These are phyloP conservation scores for Anaeramoeba ignava DNA, from an alignment of 78 protist species.

Conservation along the genomic window DNA sequence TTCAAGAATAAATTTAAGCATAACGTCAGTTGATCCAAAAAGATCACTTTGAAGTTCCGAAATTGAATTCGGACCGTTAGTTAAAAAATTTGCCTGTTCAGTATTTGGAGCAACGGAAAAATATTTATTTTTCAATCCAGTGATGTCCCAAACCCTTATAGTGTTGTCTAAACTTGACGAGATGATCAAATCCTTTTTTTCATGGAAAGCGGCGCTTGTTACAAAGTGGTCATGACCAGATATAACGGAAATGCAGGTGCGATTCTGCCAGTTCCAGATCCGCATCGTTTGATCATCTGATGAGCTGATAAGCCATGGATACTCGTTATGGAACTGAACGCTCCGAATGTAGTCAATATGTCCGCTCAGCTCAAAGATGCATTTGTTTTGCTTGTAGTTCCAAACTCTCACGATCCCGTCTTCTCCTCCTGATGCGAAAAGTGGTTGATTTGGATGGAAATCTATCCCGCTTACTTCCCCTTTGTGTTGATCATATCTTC, in stretches of 20 bases:
- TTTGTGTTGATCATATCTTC: not conserved
- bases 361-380: not conserved
- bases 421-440: not conserved
- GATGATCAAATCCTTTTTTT: conserved; percentile 77
- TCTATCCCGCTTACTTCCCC: not conserved
- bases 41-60: conserved; percentile 34
- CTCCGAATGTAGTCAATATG: conserved; percentile 88
- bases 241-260: conserved; percentile 73
- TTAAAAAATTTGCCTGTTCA: not conserved
- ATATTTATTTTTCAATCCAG: conserved; percentile 38
- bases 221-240: conserved; percentile 99
- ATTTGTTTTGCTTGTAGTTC: not conserved
- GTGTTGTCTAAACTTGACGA: conserved; percentile 96
- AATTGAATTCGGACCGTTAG: not conserved
- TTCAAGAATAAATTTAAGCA: conserved; percentile 61
- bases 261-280: conserved; percentile 98
- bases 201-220: conserved; percentile 95
- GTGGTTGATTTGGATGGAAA: not conserved
- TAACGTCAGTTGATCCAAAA: conserved; percentile 69
- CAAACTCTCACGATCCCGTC: not conserved
- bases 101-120: not conserved
- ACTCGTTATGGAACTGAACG: conserved; percentile 81
- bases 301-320: conserved; percentile 91
- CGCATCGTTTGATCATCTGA: conserved; percentile 95
- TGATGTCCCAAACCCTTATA: conserved; percentile 93